These are phyloP conservation scores for Hyaloscypha finlandica DNA, from an alignment of 495 filamentous ascomycete species.

Conservation along the genomic window DNA sequence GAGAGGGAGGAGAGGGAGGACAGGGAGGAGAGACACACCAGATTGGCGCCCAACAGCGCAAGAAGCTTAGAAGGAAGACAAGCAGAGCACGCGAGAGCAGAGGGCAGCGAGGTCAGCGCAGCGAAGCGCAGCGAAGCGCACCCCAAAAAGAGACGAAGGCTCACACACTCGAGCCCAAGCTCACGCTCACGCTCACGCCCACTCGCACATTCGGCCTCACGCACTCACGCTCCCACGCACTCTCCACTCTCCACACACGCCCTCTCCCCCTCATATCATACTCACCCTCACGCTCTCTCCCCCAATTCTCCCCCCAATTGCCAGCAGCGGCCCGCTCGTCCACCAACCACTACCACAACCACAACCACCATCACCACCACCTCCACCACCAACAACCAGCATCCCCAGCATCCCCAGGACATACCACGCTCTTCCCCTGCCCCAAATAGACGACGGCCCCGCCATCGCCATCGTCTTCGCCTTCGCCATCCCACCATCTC, in stretches of 20 bases:
- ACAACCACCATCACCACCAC: too few relatives aligned
- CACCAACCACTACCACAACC: too few relatives aligned
- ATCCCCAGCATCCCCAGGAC: slow-evolving; percentile 3
- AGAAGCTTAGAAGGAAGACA: too few relatives aligned
- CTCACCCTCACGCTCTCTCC: too few relatives aligned
- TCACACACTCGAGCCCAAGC: too few relatives aligned
- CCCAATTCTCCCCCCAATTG: not conserved
- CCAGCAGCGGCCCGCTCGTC: not conserved
- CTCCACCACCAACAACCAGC: not conserved
- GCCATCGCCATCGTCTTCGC: not conserved
- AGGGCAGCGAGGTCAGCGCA: not conserved
- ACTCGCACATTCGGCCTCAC: too few relatives aligned
- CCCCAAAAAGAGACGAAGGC: not conserved
- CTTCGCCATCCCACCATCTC: not conserved
- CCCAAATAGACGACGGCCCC: not conserved
- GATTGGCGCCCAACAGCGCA: not conserved
- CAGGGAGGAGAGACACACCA: slow-evolving; percentile 1
- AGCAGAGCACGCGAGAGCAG: too few relatives aligned
- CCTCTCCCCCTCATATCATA: too few relatives aligned
- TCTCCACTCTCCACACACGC: too few relatives aligned
- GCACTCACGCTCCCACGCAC: too few relatives aligned
- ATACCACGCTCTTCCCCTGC: not conserved
- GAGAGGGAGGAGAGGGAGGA: not conserved
- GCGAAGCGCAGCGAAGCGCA: not conserved
- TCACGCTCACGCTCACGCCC: too few relatives aligned